phyloP scores from a whole-genome alignment of 495 filamentous ascomycete genomes.

The Acidiella bohemica region DNA sequence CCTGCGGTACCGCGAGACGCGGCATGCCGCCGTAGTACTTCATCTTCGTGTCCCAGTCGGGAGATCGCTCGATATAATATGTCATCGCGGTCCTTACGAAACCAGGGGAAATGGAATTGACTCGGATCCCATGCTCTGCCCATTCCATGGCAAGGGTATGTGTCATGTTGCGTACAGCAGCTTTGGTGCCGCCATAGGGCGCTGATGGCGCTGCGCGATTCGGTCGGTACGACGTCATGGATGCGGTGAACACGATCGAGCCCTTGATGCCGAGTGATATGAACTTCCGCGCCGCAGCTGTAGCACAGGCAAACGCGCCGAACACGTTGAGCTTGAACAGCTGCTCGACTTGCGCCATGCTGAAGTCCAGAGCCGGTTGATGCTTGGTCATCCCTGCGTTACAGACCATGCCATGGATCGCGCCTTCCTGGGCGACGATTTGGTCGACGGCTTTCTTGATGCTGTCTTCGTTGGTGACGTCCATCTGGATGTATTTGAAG shows the following conservation, averaged over 20 bases:
- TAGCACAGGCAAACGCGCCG: conserved; percentile 32
- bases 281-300: conserved; percentile 30
- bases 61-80: conserved; percentile 29
- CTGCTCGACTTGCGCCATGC: conserved; percentile 29
- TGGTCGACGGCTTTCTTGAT: conserved; percentile 30
- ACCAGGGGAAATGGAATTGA: conserved; percentile 29
- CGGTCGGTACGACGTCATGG: conserved; percentile 37
- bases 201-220: conserved; percentile 30
- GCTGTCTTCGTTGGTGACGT: conserved; percentile 32
- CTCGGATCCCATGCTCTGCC: conserved; percentile 35
- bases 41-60: conserved; percentile 34
- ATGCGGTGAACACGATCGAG: conserved; percentile 35
- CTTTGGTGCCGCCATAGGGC: conserved; percentile 27
- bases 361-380: conserved; percentile 34
- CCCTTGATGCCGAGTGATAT: conserved; percentile 34
- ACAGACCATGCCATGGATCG: conserved; percentile 30
- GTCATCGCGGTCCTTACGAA: conserved; percentile 32
- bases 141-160: conserved; percentile 38
- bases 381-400: conserved; percentile 37
- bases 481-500: conserved; percentile 31
- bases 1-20: conserved; percentile 29
- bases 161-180: conserved; percentile 25
- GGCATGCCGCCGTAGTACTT: conserved; percentile 37
- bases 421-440: conserved; percentile 28
- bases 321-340: conserved; percentile 36